Percentiles rank a stretch among this genome's conserved stretches.
These are phyloP conservation scores for Leptosphaerulina australis DNA, from an alignment of 2,329 filamentous ascomycete species.

Conservation along the genomic window DNA sequence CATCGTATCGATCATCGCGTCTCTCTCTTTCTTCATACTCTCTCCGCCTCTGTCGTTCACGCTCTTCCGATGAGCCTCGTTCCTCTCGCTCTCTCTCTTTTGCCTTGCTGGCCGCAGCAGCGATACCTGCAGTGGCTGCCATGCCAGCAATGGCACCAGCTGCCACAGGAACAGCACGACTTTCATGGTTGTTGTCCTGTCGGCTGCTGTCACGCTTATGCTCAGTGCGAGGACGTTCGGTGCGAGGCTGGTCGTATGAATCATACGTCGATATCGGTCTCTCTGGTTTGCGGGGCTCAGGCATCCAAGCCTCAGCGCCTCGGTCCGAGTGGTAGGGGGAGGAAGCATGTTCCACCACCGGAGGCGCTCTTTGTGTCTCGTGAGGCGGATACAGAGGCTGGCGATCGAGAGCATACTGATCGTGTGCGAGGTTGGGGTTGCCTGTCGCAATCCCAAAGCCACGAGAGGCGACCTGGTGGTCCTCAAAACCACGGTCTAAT, in stretches of 20 bases:
- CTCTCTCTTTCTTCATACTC: slow-evolving; percentile 44
- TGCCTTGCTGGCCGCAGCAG: slow-evolving; percentile 38
- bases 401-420: slow-evolving; percentile 50
- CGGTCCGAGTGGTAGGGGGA: slow-evolving; percentile 17
- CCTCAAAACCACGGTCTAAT: slow-evolving; percentile 42
- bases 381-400: slow-evolving; percentile 37
- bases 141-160: slow-evolving; percentile 39
- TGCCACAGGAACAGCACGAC: slow-evolving; percentile 31
- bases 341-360: slow-evolving; percentile 30
- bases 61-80: slow-evolving; percentile 14
- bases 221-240: slow-evolving; percentile 22
- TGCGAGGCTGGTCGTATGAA: slow-evolving; percentile 38
- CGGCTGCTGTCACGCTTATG: slow-evolving; percentile 39
- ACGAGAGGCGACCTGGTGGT: slow-evolving; percentile 53
- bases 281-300: slow-evolving; percentile 32
- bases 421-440: slow-evolving; percentile 24
- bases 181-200: slow-evolving; percentile 26
- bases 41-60: slow-evolving; percentile 40
- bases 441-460: slow-evolving; percentile 55
- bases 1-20: slow-evolving; percentile 39
- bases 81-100: slow-evolving; percentile 38
- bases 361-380: slow-evolving; percentile 16
- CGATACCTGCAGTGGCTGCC: slow-evolving; percentile 35
- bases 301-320: slow-evolving; percentile 38
- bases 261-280: slow-evolving; percentile 16